Conservation (phyloP, 345 rosid species). For the Syzygium grande region DNA sequence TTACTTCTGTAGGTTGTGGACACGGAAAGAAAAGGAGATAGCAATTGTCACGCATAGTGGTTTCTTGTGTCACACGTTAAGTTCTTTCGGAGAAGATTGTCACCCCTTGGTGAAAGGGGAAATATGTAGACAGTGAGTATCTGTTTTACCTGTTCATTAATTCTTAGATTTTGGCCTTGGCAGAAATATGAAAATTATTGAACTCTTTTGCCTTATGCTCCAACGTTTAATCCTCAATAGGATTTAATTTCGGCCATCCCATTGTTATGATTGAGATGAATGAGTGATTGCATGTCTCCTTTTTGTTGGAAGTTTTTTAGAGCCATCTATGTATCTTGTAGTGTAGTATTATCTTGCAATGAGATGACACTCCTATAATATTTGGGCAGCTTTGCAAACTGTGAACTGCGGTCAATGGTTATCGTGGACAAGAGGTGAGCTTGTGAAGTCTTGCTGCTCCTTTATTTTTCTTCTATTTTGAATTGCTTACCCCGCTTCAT, state of each 20-base stretch:
- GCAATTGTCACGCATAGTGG: constrained; percentile 96
- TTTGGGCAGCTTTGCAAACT: constrained; percentile 72
- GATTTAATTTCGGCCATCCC: neutral
- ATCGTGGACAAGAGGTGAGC: constrained; percentile 70
- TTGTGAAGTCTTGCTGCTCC: neutral
- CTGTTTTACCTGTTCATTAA: neutral
- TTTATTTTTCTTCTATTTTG: neutral
- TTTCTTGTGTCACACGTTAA: constrained; percentile 74
- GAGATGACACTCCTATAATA: neutral
- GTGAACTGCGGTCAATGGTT: constrained; percentile 96
- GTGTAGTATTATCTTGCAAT: neutral
- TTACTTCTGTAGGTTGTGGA: constrained; percentile 68
- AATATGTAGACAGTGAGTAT: constrained; percentile 63
- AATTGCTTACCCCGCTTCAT: neutral
- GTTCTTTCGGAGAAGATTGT: constrained; percentile 66
- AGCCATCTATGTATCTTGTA: neutral
- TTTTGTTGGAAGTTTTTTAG: neutral
- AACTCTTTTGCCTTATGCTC: neutral
- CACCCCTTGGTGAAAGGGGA: constrained; percentile 71
- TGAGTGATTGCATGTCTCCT: neutral
- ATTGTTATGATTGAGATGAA: neutral
- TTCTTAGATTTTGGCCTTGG: neutral
- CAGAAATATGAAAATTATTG: neutral
- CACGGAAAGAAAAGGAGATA: constrained; percentile 94
- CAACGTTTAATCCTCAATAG: neutral